A percentile compares a stretch with the other conserved stretches of the same genome.
Evolutionary conservation across 1,284 basidiomycete species (phyloP).

Genomic region (Xerocomus amazonicus): DNA sequence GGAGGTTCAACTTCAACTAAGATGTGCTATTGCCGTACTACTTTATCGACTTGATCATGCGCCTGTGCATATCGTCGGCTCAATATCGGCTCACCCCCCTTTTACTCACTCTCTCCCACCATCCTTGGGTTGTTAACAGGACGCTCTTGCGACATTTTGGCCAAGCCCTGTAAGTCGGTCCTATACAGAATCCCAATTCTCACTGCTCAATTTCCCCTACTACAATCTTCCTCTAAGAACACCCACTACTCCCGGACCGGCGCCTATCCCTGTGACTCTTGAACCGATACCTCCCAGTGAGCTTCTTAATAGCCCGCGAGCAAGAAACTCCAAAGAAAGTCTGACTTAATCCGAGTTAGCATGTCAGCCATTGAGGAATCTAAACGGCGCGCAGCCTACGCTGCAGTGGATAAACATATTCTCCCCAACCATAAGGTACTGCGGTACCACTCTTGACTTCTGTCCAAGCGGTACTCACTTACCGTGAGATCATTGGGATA

Average conservation of each 20-base stretch:
- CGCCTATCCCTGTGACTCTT: constrained; percentile 3
- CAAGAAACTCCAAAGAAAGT: neutral
- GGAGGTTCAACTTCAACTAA: no score
- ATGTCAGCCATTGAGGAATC: constrained; percentile 61
- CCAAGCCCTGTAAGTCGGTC: constrained; percentile 22
- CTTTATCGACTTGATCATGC: neutral
- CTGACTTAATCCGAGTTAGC: constrained; percentile 5
- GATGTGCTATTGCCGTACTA: no score
- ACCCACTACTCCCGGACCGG: constrained; percentile 4
- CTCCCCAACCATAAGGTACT: constrained; percentile 78
- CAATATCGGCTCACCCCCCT: constrained; percentile 3
- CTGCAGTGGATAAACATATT: constrained; percentile 91
- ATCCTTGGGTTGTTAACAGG: constrained; percentile 24
- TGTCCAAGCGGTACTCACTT: constrained; percentile 2
- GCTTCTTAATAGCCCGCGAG: neutral
- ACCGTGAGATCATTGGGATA: constrained; percentile 79
- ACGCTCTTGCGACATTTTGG: constrained; percentile 29
- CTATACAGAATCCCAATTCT: no score
- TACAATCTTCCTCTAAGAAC: constrained; percentile 11
- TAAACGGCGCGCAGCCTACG: constrained; percentile 90
- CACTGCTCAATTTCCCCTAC: neutral
- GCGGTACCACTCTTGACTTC: neutral
- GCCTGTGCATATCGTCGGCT: constrained; percentile 6
- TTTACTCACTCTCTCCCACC: constrained; percentile 12
- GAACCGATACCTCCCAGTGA: constrained; percentile 10